Base-by-base conservation (phyloP, 73 alveolate genomes). In the Loxodes magnus region DNA sequence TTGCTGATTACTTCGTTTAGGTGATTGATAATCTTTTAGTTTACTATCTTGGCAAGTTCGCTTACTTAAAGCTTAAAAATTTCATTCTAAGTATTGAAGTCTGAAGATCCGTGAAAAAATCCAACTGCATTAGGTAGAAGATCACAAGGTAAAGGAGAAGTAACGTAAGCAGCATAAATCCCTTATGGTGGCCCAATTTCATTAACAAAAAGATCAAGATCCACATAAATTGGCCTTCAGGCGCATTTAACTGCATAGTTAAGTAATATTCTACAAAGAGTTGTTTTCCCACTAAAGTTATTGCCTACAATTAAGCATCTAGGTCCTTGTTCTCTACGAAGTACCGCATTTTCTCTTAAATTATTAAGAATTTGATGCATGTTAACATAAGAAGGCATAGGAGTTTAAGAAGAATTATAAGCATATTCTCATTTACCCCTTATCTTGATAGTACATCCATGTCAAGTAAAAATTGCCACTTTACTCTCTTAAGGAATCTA, bases 211-310 rank as follows among this genome's bases (percentile, higher is more conserved):
- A 82, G 56, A 72, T 87, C 94, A 12, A 87, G 51, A 51, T 87
- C 97, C 35, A 67, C 66, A 33, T 61, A 74, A 57, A 87, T 24
- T 0, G 97, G 94, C 28, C 84, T 80, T 70, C 88, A 81, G 4
- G 94, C 97, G 17, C 86, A 68, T 70, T 82, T 87, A 43, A 81
- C 51, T 28, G 94, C 82, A 56, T 87, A 87, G 64, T 87, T 87
- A 26, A 71, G 25, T 35, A 87, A 56, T 4, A 77, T 72, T 64
- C 80, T 87, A 71, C 94, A 76, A 31, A 87, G 71, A 38, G 85
- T 77, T 25, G 66, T 57, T 56, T 82, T 86, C 19, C 97, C 97
- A 21, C 76, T 41, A 7, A 23, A 38, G 12, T 64, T 42, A 6
- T 80, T 49, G 23, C 97, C 94, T n/a, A 76, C 75, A 30, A 87